Percentiles rank a stretch among this genome's conserved stretches.
phyloP scores from a whole-genome alignment of 1,284 basidiomycete genomes.

The Cryptococcus maquisensis region DNA sequence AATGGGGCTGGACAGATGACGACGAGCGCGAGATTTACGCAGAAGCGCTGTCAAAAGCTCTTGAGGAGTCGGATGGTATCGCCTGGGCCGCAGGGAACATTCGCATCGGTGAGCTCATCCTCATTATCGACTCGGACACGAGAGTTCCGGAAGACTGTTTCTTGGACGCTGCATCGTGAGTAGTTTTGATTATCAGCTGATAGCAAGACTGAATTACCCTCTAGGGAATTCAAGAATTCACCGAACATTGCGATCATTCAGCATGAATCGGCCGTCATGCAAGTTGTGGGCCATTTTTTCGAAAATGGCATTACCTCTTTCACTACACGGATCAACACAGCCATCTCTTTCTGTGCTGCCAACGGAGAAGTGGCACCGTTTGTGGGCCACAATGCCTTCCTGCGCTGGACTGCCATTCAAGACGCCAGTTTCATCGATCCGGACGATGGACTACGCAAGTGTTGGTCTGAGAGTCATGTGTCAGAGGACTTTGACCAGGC shows the following conservation, averaged over 20 bases:
- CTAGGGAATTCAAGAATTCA: conserved; percentile 28
- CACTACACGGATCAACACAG: conserved; percentile 66
- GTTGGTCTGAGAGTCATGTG: conserved; percentile 75
- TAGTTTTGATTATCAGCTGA: neutral
- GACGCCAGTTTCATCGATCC: conserved; percentile 68
- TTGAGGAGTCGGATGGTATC: conserved; percentile 59
- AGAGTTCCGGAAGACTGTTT: conserved; percentile 80
- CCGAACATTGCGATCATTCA: conserved; percentile 60
- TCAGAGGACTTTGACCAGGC: conserved; percentile 79
- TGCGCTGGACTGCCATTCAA: conserved; percentile 77
- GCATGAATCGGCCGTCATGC: conserved; percentile 57
- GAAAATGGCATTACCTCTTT: conserved; percentile 81
- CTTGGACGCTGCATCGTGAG: conserved; percentile 66
- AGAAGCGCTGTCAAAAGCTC: conserved; percentile 31
- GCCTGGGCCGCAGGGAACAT: conserved; percentile 46
- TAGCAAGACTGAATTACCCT: no score
- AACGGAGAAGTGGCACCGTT: conserved; percentile 73
- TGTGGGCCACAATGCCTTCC: conserved; percentile 77
- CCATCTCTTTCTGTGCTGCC: conserved; percentile 62
- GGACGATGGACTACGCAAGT: conserved; percentile 62
- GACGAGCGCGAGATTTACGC: conserved; percentile 41
- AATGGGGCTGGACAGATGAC: conserved; percentile 30
- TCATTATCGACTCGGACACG: conserved; percentile 76
- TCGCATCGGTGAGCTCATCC: conserved; percentile 58
- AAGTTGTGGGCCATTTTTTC: conserved; percentile 79